Conservation (phyloP, 164 flowering plant genomes). For the Sextonia rubra region DNA sequence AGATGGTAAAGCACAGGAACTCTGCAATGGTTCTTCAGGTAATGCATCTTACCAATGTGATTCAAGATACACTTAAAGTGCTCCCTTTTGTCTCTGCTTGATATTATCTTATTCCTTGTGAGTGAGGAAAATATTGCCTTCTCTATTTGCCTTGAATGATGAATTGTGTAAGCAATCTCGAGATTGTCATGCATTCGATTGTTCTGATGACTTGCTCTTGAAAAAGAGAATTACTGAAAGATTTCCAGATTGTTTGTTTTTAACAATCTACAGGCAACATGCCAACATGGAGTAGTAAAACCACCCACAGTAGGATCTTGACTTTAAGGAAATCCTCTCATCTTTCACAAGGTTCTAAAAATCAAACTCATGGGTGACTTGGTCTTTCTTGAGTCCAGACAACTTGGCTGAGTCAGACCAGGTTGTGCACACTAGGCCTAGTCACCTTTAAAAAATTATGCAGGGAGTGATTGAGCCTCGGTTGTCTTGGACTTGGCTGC, state of each 20-base stretch:
- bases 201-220: not conserved
- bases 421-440: no score
- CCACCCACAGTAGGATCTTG: not conserved
- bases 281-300: not conserved
- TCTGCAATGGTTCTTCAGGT: constrained; percentile 44
- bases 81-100: not conserved
- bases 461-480: no score
- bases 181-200: not conserved
- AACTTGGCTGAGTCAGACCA: no score
- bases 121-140: not conserved
- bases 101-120: not conserved
- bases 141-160: not conserved
- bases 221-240: not conserved
- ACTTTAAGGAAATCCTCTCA: no score
- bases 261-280: not conserved
- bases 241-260: not conserved
- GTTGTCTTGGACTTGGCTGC: no score
- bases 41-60: constrained; percentile 2
- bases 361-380: no score
- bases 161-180: constrained; percentile 1
- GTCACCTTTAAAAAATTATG: no score
- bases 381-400: no score
- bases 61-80: not conserved
- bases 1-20: constrained; percentile 17
- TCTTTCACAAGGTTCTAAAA: no score